Base-by-base conservation (phyloP, 331 rosid genomes). In the Ulmus americana region DNA sequence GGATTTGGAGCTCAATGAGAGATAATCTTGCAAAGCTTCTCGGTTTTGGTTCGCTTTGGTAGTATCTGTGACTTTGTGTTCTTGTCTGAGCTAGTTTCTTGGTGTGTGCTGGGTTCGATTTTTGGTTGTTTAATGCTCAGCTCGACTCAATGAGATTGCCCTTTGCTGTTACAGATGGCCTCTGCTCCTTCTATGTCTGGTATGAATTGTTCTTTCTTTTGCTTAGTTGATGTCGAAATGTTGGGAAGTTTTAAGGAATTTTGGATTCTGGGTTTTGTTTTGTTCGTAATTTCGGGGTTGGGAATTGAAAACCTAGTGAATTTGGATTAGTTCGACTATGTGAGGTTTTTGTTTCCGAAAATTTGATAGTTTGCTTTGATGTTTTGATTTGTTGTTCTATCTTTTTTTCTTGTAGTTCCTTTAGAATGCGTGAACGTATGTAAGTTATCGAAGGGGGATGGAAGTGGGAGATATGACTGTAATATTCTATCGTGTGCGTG, bases 121-220 rank as follows among this genome's bases (percentile, higher is more conserved):
- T 28, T 62, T 62, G 73, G 59, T 70, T 67, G 86, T 76, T 77
- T 71, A 70, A 81, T 84, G 90, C 83, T 76, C 66, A 47, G 69
- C 61, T 63, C 70, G 90, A 70, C 79, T 94, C 88, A 85, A 85
- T 94, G 99, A 87, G 82, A 81, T 79, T 94, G 74, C 74, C 79
- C 87, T 80, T 64, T 62, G 77, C 62, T 45, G 16, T 51, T 41
- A 53, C 69, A 64, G 65, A 94, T 94, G 99, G 84, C 97, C 64
- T 85, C 87, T 79, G 87, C 90, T 76, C 76, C 97, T 74, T 94
- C 91, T 82, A 77, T 94, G 88, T 85, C 95, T 82, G 99, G 99
- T 94, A 67, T 55, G 63, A 20, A 0, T 45, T 61, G 75, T 59
- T 46, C 52, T 61, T 71, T 61, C 45, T 49, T 49, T 2, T 47